Evolutionary conservation across 2,329 filamentous ascomycete species (phyloP), one percentile per base, ranked within the genome.

Genomic region (Verticillium klebahnii): DNA sequence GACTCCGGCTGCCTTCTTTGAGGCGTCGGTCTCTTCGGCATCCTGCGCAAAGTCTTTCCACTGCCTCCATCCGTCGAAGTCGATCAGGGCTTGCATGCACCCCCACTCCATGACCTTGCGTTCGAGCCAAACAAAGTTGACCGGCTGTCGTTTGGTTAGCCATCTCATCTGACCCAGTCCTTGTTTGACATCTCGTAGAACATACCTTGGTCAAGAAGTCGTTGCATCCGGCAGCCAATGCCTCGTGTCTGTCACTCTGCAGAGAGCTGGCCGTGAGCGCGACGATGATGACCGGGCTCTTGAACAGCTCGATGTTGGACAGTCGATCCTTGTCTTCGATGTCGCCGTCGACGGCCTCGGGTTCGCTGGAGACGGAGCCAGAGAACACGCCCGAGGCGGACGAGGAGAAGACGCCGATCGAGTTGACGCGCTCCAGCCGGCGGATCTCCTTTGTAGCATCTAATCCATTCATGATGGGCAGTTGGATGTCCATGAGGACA

Each of bases 101-200:
- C 95, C 95, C 95, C 95, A 99, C 81, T 99, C 95, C 78, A 96
- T 97, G 68, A 98, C 93, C 75, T 99, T 99, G 62, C 94, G 88
- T 74, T 97, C 92, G 31, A 99, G 85, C 93, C 94, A 99, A 63
- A 96, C 90, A 72, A 97, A 97, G 74, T 96, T 96, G 68, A 99
- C 94, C 23, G 95, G 95, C 92, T 97, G 71, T 54, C 57, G 12
- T 36, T 3, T 50, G 15, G 56, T 72, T 60, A 70, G 66, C 19
- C 62, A 19, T 57, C 58, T 23, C 45, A 9, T 25, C n/a, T 58
- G 56, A 64, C 75, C 67, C 74, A 6, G 29, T 6, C 29, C 3
- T 66, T 11, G 19, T 8, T 17, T n/a, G 54, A 25, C 54, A n/a
- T 17, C 6, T 56, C 19, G 12, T 29, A n/a, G 29, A 39, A 67